phyloP scores from a whole-genome alignment of 192 early-diverging fungal genomes.

The Phlyctochytrium planicorne region DNA sequence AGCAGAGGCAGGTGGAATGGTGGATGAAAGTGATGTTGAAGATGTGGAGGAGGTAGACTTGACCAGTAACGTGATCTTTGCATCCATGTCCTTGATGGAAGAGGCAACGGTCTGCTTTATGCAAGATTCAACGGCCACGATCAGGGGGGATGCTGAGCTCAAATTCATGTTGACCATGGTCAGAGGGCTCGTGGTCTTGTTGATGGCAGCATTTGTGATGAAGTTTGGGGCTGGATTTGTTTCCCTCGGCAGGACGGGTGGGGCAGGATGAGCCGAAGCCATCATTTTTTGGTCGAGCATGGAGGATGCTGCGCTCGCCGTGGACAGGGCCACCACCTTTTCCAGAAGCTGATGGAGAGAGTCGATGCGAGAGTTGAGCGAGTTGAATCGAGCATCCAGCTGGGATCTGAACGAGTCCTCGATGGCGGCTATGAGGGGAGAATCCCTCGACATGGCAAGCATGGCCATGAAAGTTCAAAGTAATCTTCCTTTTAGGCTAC shows the following conservation, averaged over 20 bases:
- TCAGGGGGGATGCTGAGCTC: not conserved
- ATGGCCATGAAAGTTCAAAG: no score
- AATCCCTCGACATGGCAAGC: no score
- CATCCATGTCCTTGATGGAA: no score
- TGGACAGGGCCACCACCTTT: not conserved
- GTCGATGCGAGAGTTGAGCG: not conserved
- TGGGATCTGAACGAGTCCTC: not conserved
- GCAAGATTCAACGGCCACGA: not conserved
- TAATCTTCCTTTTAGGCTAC: no score
- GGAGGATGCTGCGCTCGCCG: not conserved
- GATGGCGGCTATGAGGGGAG: not conserved
- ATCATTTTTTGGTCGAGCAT: no score
- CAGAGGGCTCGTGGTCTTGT: no score
- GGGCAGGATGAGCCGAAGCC: no score
- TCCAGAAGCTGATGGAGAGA: not conserved
- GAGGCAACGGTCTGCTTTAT: not conserved
- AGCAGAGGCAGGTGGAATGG: no score
- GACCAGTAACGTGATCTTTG: no score
- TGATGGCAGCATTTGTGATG: not conserved
- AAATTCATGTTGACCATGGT: not conserved
- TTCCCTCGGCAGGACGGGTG: not conserved
- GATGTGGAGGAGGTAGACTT: no score
- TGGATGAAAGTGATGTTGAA: no score
- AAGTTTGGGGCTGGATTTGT: not conserved
- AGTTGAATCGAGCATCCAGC: not conserved